These are phyloP conservation scores for Didymella glomerata DNA, from an alignment of 2,329 filamentous ascomycete genomes.

Conservation along the genomic window DNA sequence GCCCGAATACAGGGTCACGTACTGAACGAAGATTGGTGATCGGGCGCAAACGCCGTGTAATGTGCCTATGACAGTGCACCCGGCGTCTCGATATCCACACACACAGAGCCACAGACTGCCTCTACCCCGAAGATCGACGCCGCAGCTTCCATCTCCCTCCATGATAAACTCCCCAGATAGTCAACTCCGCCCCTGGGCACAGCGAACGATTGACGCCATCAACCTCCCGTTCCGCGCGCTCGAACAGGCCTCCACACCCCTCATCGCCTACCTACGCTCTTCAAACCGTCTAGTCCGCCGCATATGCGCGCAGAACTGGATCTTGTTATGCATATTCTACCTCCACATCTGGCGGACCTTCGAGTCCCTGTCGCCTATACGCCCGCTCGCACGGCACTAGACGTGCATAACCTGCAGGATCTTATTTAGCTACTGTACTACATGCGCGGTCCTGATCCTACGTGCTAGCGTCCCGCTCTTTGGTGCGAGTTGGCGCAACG, in stretches of 20 bases:
- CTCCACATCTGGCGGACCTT: neutral
- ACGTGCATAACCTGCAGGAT: neutral
- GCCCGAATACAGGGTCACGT: slow-evolving; percentile 57
- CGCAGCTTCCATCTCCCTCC: neutral
- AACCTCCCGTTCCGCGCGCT: neutral
- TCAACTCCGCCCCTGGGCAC: neutral
- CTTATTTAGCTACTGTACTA: neutral
- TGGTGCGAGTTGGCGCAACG: neutral
- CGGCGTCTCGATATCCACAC: neutral
- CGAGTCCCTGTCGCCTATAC: neutral
- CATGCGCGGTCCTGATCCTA: neutral
- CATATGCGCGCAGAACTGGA: neutral
- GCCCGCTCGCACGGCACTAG: neutral
- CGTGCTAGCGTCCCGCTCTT: neutral
- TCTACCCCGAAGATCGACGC: neutral
- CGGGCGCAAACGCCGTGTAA: neutral
- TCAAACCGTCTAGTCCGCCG: neutral
- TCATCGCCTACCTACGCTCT: neutral
- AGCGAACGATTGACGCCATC: neutral
- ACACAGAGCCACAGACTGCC: too few species aligned
- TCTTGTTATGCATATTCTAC: neutral
- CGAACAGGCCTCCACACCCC: neutral
- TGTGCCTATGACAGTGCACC: too few species aligned
- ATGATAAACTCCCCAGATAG: neutral
- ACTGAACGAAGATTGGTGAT: slow-evolving; percentile 38